phyloP scores from a whole-genome alignment of 2,329 filamentous ascomycete species.

The Aureobasidium lini region DNA sequence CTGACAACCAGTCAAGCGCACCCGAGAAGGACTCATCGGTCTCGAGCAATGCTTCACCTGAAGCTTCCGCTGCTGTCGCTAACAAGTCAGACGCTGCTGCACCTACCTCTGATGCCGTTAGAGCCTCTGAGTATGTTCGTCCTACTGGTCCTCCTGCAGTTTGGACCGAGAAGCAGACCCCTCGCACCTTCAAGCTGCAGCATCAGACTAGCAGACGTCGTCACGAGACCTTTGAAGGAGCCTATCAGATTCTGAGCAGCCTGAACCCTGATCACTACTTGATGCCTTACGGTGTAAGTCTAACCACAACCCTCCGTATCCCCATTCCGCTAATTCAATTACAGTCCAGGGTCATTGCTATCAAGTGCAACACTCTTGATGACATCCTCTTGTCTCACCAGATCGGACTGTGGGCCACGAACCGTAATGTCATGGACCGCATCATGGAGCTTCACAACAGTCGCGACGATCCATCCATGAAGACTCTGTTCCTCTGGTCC shows the following conservation, averaged over 20 bases:
- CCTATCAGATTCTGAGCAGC: conserved; percentile 18
- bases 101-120: background rate
- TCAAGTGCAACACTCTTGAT: conserved; percentile 1
- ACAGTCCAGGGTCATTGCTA: conserved; percentile 10
- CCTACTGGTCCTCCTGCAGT: background rate
- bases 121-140: background rate
- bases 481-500: conserved; percentile 11
- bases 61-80: background rate
- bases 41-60: background rate
- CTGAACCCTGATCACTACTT: conserved; percentile 10
- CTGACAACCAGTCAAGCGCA: background rate
- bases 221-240: conserved; percentile 25
- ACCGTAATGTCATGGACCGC: background rate
- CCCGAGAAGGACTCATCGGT: background rate
- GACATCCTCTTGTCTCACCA: conserved; percentile 5
- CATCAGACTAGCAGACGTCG: background rate
- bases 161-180: conserved; percentile 4
- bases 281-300: conserved; percentile 13
- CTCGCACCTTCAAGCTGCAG: conserved; percentile 3
- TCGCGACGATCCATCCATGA: background rate
- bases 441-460: conserved; percentile 6
- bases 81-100: background rate
- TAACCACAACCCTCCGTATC: background rate
- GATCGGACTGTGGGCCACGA: conserved; percentile 10
- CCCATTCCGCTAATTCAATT: background rate